Percentiles rank a stretch among this genome's conserved stretches.
Conservation (phyloP, 2,329 filamentous ascomycete genomes). For the Talaromyces sp. region DNA sequence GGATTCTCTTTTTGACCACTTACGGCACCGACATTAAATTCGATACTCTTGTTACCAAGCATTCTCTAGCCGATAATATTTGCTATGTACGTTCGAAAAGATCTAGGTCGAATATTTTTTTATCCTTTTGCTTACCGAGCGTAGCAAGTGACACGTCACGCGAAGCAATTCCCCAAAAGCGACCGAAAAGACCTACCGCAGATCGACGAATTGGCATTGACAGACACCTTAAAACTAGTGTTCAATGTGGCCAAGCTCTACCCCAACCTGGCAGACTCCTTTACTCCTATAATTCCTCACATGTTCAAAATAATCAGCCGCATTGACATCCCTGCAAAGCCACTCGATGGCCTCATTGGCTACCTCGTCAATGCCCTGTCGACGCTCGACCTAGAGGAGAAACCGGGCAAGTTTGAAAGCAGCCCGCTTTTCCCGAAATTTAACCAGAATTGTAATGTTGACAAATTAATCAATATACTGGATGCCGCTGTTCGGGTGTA, state of each 20-base stretch:
- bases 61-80: constrained; percentile 63
- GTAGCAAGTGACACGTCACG: constrained; percentile 64
- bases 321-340: constrained; percentile 54
- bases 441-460: constrained; percentile 54
- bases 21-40: constrained; percentile 69
- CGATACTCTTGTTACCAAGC: constrained; percentile 56
- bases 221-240: constrained; percentile 77
- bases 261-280: constrained; percentile 54
- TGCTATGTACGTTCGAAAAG: constrained; percentile 39
- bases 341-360: constrained; percentile 66
- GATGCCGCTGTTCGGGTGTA: constrained; percentile 60
- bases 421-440: constrained; percentile 61
- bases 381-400: constrained; percentile 64
- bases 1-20: constrained; percentile 73
- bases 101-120: not conserved
- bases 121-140: not conserved
- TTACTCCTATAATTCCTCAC: constrained; percentile 62
- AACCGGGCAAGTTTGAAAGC: constrained; percentile 42
- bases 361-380: constrained; percentile 74
- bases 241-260: constrained; percentile 82
- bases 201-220: constrained; percentile 71
- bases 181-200: constrained; percentile 27
- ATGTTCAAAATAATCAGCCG: constrained; percentile 64
- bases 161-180: constrained; percentile 46
- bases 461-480: constrained; percentile 65